Evolutionary conservation across 805 yeast species (phyloP).

Genomic region (Candida michaelii): DNA sequence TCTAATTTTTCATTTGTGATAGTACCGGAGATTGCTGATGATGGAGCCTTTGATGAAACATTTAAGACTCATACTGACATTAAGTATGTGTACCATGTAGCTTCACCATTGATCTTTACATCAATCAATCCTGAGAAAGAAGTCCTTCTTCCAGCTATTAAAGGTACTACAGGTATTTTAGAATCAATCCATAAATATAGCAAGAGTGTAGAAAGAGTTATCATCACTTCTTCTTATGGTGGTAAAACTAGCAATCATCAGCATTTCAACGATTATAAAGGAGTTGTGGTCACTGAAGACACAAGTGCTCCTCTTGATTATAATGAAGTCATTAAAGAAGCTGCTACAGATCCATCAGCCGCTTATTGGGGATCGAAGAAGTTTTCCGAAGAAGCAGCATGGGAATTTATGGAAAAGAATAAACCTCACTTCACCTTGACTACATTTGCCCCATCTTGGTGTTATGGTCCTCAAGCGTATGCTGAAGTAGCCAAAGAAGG

Average conservation of each 20-base stretch:
- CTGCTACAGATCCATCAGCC: slow-evolving; percentile 4
- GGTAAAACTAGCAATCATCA: slow-evolving; percentile 24
- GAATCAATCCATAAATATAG: slow-evolving; percentile 43
- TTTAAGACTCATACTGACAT: slow-evolving; percentile 27
- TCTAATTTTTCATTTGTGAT: slow-evolving; percentile 21
- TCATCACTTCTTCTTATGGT: slow-evolving; percentile 48
- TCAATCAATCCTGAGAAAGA: slow-evolving; percentile 23
- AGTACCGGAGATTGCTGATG: slow-evolving; percentile 20
- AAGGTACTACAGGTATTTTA: slow-evolving; percentile 40
- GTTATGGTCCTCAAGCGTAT: slow-evolving; percentile 54
- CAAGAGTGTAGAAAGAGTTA: slow-evolving; percentile 45
- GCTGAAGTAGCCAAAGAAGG: slow-evolving; percentile 25
- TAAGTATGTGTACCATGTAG: slow-evolving; percentile 27
- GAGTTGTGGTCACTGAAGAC: slow-evolving; percentile 20
- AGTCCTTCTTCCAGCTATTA: slow-evolving; percentile 27
- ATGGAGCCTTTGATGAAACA: slow-evolving; percentile 28
- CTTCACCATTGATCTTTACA: slow-evolving; percentile 26
- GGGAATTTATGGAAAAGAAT: slow-evolving; percentile 45
- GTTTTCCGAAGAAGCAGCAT: slow-evolving; percentile 56
- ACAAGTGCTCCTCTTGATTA: slow-evolving; percentile 35
- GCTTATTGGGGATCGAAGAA: slow-evolving; percentile 49
- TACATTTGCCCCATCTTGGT: slow-evolving; percentile 44
- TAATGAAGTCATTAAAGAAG: slow-evolving; percentile 11
- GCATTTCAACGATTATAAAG: slow-evolving; percentile 2
- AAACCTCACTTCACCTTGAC: slow-evolving; percentile 35